Evolutionary conservation across 352 stramenopile species (phyloP).

Genomic region (Globisporangium recalcitrans): DNA sequence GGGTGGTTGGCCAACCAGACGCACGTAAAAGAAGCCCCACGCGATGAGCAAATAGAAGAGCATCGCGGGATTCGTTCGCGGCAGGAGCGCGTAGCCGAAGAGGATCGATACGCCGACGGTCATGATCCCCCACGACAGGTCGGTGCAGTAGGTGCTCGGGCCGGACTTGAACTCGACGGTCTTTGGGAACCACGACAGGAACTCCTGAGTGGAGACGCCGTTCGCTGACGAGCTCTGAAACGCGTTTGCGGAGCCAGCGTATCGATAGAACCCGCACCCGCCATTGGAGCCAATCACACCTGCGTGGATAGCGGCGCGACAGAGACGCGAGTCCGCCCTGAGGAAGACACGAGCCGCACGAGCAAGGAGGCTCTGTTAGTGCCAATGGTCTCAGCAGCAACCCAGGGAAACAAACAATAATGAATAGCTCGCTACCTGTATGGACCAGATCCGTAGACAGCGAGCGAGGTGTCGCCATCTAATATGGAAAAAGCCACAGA

Average conservation of each 20-base stretch:
- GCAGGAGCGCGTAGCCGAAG: conserved; percentile 50
- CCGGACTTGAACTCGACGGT: conserved; percentile 65
- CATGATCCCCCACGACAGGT: conserved; percentile 75
- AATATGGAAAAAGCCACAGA: not conserved
- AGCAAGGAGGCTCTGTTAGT: not conserved
- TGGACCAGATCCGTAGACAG: conserved; percentile 56
- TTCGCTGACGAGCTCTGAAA: conserved; percentile 48
- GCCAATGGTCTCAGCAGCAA: not conserved
- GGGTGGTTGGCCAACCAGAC: conserved; percentile 50
- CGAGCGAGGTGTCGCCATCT: conserved; percentile 64
- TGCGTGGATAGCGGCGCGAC: conserved; percentile 69
- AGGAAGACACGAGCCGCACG: not conserved
- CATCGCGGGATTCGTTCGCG: conserved; percentile 26
- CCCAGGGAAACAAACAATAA: not conserved
- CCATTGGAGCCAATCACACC: conserved; percentile 63
- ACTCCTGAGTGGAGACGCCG: conserved; percentile 44
- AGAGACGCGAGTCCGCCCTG: conserved; percentile 77
- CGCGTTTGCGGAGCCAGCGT: conserved; percentile 22
- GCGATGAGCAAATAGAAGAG: conserved; percentile 52
- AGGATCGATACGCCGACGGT: conserved; percentile 26
- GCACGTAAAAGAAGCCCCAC: conserved; percentile 76
- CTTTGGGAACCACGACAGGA: conserved; percentile 78
- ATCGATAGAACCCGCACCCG: conserved; percentile 39
- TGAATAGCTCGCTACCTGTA: conserved; percentile 38
- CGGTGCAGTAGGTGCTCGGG: conserved; percentile 50